Evolutionary conservation across 371 early-diverging fungal genomes (phyloP).

Genomic region (Syncephalastrum monosporum): DNA sequence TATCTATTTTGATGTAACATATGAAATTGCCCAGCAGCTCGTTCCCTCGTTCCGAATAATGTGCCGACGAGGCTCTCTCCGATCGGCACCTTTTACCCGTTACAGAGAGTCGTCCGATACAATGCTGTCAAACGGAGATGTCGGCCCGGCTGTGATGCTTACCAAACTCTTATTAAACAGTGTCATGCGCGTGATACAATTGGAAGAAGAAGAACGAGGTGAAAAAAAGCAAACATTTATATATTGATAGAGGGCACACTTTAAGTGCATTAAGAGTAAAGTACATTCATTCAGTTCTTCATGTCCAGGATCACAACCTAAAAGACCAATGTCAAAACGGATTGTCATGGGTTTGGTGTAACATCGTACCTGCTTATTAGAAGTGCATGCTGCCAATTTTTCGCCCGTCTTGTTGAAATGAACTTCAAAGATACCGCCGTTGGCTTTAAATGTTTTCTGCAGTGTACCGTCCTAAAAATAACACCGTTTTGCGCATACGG

Average conservation of each 20-base stretch:
- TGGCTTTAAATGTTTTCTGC: constrained; percentile 64
- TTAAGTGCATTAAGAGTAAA: too few species aligned
- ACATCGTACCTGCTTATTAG: constrained; percentile 44
- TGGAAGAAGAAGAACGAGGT: neutral
- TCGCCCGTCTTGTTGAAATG: constrained; percentile 68
- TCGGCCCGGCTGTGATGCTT: too few species aligned
- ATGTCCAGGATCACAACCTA: constrained; percentile 37
- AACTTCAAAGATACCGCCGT: constrained; percentile 78
- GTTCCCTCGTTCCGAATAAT: too few species aligned
- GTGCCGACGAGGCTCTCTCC: too few species aligned
- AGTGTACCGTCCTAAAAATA: constrained; percentile 56
- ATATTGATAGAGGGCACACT: neutral
- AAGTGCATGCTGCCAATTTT: constrained; percentile 53
- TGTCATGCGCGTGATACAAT: neutral
- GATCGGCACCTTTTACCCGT: constrained; percentile 2
- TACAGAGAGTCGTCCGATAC: neutral
- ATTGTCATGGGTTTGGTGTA: neutral
- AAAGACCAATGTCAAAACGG: neutral
- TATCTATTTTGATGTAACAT: too few species aligned
- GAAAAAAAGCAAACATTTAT: constrained; percentile 7
- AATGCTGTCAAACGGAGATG: too few species aligned
- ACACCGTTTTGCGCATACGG: neutral
- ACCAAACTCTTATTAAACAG: neutral
- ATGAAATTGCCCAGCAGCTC: too few species aligned
- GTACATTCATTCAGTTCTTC: constrained; percentile 17